Base-by-base conservation (phyloP, 352 stramenopile genomes). In the Plasmopara halstedii region DNA sequence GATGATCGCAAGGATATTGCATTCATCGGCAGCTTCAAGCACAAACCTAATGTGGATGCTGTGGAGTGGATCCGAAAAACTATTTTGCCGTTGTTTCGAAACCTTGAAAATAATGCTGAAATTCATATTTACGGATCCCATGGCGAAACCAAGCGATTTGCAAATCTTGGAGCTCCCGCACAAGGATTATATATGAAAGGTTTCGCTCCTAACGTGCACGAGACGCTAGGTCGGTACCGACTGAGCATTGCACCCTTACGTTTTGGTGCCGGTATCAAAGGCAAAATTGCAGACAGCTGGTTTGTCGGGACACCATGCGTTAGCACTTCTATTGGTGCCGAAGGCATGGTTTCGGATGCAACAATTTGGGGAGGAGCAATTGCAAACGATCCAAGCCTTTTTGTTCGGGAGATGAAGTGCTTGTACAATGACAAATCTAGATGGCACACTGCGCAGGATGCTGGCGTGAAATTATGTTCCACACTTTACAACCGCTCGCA, bases 201-300 rank as follows among this genome's bases (percentile, higher is more conserved):
- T 1, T 91, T 88, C 56, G 73, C 84, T 6, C 47, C 70, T 0
- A 62, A 92, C 44, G 69, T 89, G 4, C 67, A 95, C 45, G 58
- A 80, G 7, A 93, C 59, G 5, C 56, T 95, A 27, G 62, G 71
- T 11, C 46, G 56, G 39, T 85, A 91, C 42, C 64, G 80, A 9
- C 50, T 97, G 4, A 77, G 83, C 8, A 67, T 97, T 25, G 89
- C 92, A 22, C 92, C 92, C 5, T 61, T 98, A 44, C 81, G 92
- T 6, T 98, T 94, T 67, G 92, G 92, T 21, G 89, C 89, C 2
- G 92, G 92, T 2, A 95, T 97, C 51, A 98, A 98, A 58, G 92
- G 92, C 17, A 98, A 98, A 58, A 96, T 98, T 47, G 72, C 90
- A 2, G 89, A 98, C 54, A 85, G 85, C 53, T 98, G 92, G 92